Evolutionary conservation across 306 rosid genomes (phyloP).

Genomic region (Sicyos baderoa): DNA sequence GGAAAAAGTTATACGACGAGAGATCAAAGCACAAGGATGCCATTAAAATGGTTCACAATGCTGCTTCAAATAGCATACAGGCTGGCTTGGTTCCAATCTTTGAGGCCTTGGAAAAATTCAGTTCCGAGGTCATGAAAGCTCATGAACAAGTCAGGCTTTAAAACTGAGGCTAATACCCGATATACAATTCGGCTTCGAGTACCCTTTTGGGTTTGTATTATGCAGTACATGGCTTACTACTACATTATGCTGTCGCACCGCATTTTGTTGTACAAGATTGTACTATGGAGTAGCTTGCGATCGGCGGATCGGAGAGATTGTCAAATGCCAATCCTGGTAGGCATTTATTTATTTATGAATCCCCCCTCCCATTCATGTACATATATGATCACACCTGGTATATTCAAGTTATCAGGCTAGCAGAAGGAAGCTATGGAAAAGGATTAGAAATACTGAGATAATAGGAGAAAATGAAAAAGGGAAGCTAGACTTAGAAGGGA

Average conservation of each 20-base stretch:
- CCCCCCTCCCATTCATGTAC: slow-evolving; percentile 9
- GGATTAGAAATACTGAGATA: background rate
- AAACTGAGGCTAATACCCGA: background rate
- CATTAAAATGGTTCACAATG: slow-evolving; percentile 51
- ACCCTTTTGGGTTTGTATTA: background rate
- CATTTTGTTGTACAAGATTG: background rate
- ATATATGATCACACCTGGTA: slow-evolving; percentile 10
- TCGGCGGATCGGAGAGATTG: background rate
- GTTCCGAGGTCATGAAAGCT: slow-evolving; percentile 70
- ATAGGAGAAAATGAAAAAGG: background rate
- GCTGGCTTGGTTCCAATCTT: slow-evolving; percentile 86
- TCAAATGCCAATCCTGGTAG: background rate
- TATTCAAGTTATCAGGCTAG: background rate
- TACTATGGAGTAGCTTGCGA: background rate
- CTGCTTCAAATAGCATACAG: slow-evolving; percentile 71
- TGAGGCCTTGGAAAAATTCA: slow-evolving; percentile 68
- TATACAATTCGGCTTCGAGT: background rate
- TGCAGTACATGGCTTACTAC: background rate
- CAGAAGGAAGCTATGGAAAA: background rate
- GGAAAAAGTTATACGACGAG: slow-evolving; percentile 63
- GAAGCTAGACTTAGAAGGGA: slow-evolving; percentile 1
- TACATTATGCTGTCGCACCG: background rate
- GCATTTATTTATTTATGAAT: background rate
- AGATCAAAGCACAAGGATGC: slow-evolving; percentile 72
- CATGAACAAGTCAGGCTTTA: slow-evolving; percentile 62